These are phyloP conservation scores for Exophiala lecanii-corni DNA, from an alignment of 2,329 filamentous ascomycete genomes.

Conservation along the genomic window DNA sequence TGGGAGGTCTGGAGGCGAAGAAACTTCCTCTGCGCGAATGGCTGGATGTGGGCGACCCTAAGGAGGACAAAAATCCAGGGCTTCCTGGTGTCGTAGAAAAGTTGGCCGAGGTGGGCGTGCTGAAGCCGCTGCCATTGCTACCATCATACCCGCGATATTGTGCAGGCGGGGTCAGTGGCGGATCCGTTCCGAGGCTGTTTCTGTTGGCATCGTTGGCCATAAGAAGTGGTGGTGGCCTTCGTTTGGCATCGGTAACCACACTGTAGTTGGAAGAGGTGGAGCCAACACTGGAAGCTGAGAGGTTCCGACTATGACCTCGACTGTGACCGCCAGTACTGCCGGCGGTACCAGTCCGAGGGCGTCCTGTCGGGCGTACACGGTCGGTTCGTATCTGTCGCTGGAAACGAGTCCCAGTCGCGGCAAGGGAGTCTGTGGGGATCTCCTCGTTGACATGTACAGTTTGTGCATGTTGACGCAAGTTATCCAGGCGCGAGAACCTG, in stretches of 20 bases:
- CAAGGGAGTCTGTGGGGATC: conserved; percentile 88
- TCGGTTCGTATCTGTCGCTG: conserved; percentile 90
- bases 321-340: conserved; percentile 67
- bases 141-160: conserved; percentile 62
- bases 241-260: conserved; percentile 57
- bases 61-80: conserved; percentile 64
- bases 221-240: conserved; percentile 72
- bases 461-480: conserved; percentile 92
- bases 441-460: conserved; percentile 98
- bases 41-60: conserved; percentile 68
- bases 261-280: conserved; percentile 68
- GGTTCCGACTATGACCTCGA: conserved; percentile 75
- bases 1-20: conserved; percentile 65
- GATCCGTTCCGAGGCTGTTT: conserved; percentile 63
- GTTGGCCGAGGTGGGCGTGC: conserved; percentile 77
- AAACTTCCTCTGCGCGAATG: conserved; percentile 68
- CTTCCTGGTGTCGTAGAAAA: conserved; percentile 74
- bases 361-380: conserved; percentile 67
- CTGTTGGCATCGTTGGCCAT: conserved; percentile 70
- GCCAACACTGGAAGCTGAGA: conserved; percentile 82
- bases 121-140: conserved; percentile 68
- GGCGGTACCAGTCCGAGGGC: conserved; percentile 72
- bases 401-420: conserved; percentile 85
- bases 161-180: conserved; percentile 59
- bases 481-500: conserved; percentile 89